A percentile compares a stretch with the other conserved stretches of the same genome.
Conservation (phyloP, 257 asterid genomes). For the Solanum piurae region DNA sequence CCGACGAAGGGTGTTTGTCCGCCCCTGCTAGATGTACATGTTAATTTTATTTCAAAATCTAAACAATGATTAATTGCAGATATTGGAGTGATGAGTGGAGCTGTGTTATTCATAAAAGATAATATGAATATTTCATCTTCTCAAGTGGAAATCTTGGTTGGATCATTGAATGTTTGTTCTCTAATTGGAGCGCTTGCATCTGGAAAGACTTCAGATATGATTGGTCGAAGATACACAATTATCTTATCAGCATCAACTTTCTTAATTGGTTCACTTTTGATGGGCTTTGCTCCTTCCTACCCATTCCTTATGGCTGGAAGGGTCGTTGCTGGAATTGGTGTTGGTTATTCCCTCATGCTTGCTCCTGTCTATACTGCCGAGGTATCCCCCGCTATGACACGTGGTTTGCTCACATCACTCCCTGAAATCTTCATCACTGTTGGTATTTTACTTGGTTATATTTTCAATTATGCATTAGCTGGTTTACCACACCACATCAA, state of each 20-base stretch:
- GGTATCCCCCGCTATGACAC: conserved; percentile 61
- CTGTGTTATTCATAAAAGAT: conserved; percentile 52
- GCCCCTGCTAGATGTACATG: too few species aligned
- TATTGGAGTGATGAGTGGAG: conserved; percentile 91
- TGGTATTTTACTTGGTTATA: conserved; percentile 61
- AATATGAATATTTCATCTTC: conserved; percentile 42
- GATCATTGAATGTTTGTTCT: conserved; percentile 54
- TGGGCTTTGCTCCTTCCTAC: conserved; percentile 77
- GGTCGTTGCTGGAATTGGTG: conserved; percentile 63
- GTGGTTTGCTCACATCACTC: conserved; percentile 72
- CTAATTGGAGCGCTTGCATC: conserved; percentile 63
- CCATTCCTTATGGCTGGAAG: conserved; percentile 59
- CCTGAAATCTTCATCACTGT: conserved; percentile 77
- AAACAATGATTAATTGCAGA: conserved; percentile 18
- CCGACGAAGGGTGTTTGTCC: too few species aligned
- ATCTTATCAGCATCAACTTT: conserved; percentile 60
- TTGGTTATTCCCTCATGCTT: conserved; percentile 74
- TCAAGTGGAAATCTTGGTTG: conserved; percentile 53
- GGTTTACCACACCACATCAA: conserved; percentile 29
- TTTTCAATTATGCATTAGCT: conserved; percentile 41
- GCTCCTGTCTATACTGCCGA: conserved; percentile 83
- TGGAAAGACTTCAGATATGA: conserved; percentile 76
- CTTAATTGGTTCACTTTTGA: conserved; percentile 50
- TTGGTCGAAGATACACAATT: conserved; percentile 80
- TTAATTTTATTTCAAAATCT: background rate